Conservation (phyloP, 2,329 filamentous ascomycete genomes). For the Microsporum canis region DNA sequence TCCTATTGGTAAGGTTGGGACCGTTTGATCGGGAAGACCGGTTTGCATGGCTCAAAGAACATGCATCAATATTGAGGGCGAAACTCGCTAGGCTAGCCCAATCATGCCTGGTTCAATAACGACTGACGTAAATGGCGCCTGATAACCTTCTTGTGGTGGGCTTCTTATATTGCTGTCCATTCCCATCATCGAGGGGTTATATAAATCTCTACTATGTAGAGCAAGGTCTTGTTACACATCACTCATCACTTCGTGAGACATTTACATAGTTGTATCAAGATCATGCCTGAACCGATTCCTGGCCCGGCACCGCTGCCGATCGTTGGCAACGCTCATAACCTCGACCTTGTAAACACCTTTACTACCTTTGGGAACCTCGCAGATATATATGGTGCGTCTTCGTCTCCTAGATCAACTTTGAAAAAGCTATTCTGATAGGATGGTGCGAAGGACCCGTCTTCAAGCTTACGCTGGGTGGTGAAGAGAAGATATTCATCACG, state of each 20-base stretch:
- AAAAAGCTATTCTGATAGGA: neutral
- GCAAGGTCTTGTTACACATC: neutral
- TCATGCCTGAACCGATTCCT: slow-evolving; percentile 1
- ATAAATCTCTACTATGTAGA: neutral
- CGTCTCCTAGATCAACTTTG: neutral
- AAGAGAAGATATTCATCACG: slow-evolving; percentile 1
- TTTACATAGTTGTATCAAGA: neutral
- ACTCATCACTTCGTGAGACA: neutral
- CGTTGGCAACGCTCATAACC: neutral
- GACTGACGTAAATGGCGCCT: neutral
- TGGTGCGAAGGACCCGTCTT: neutral
- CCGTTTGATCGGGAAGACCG: slow-evolving; percentile 4
- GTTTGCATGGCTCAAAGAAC: neutral
- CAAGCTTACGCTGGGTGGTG: neutral
- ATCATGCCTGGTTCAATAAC: neutral
- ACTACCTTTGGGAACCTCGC: neutral
- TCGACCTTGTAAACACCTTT: neutral
- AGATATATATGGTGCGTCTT: neutral
- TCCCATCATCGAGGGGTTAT: neutral
- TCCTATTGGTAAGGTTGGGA: neutral
- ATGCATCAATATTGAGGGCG: neutral
- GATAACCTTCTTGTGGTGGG: neutral
- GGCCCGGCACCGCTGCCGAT: neutral
- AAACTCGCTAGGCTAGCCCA: neutral
- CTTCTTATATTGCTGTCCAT: neutral